Base-by-base conservation (phyloP, 208 protist genomes). In the Tritrichomonas foetus region DNA sequence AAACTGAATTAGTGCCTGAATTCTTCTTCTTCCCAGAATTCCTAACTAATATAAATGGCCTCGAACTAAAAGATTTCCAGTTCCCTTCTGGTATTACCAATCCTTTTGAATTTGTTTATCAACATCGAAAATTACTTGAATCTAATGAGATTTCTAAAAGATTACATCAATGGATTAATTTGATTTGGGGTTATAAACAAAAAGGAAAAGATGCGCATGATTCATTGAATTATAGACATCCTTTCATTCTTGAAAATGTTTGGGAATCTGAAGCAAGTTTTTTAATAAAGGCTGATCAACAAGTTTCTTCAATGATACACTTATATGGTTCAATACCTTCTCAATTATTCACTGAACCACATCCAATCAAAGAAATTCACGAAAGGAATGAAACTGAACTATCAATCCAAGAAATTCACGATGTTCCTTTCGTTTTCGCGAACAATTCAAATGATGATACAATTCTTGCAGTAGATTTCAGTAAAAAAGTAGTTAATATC, bases 21-120 rank as follows among this genome's bases (percentile, higher is more conserved):
- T 96, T 96, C 53, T 97, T 95, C 89, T 96, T 95, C 94, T 93
- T 94, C 27, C 94, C 96, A 0, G 94, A 96, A n/a, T 95, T 96
- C 69, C 89, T 97, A 5, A 61, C 16, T 5, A 61, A 61, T 16
- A 61, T 61, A 5, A 61, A 61, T 16, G 53, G 16, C 5, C 53
- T 61, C 16, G 11, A 5, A 16, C 5, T 61, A 5, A 61, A 61
- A 16, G 5, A 16, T 16, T 16, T 16, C 53, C 5, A 61, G 53
- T 61, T 61, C 53, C 5, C 5, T 22, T 16, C 5, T 5, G 16
- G 11, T 61, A 5, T 16, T 61, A 5, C 5, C 11, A 61, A 61
- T 61, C 20, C 78, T 16, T 47, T 53, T 47, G 78, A 89, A 22
- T 89, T 89, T 47, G 30, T 89, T 16, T 89, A 89, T 57, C 8